Percentiles rank a stretch among this genome's conserved stretches.
Conservation (phyloP, 257 asterid species). For the Forsythia suspensa region DNA sequence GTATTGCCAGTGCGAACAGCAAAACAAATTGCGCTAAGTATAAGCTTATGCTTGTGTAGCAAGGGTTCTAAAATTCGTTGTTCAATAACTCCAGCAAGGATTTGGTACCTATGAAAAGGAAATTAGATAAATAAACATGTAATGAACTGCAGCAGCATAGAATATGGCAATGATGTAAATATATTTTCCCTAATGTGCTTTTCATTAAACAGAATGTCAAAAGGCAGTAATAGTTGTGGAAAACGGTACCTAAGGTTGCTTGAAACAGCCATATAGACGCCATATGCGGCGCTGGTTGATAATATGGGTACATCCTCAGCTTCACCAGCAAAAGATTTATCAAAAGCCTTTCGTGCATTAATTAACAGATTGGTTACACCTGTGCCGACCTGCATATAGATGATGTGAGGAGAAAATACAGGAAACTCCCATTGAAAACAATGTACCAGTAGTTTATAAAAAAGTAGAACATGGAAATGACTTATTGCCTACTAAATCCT, state of each 20-base stretch:
- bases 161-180: background rate
- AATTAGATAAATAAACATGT: background rate
- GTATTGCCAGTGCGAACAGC: constrained; percentile 93
- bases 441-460: too few species aligned
- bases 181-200: background rate
- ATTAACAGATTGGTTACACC: constrained; percentile 76
- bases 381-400: constrained; percentile 70
- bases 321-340: constrained; percentile 78
- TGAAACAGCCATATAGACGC: constrained; percentile 92
- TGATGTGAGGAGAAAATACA: background rate
- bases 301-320: constrained; percentile 83
- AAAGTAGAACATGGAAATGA: background rate
- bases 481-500: background rate
- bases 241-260: constrained; percentile 81
- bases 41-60: constrained; percentile 77
- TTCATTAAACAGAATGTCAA: background rate
- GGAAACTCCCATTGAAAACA: too few species aligned
- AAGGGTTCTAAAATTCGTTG: constrained; percentile 83
- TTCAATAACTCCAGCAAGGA: constrained; percentile 87
- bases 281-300: constrained; percentile 80
- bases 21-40: constrained; percentile 78
- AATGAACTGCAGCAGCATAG: background rate
- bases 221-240: background rate
- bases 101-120: constrained; percentile 65
- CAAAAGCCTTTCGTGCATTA: constrained; percentile 67